Conservation (phyloP, 2,329 filamentous ascomycete genomes). For the Neonectria sp. region DNA sequence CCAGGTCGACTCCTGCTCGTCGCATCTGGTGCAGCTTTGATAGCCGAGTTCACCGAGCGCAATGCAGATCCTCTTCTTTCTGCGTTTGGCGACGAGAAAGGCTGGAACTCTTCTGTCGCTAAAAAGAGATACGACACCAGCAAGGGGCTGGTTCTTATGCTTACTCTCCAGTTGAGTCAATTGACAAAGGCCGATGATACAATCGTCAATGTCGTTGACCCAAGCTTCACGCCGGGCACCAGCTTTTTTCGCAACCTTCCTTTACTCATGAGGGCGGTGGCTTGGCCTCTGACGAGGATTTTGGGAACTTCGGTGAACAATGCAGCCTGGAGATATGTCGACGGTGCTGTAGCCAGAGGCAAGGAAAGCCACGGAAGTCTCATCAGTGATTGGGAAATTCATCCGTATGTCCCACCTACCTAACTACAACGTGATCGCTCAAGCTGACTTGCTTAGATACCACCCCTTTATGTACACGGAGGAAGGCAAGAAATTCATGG, state of each 20-base stretch:
- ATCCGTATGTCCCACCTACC: conserved; percentile 13
- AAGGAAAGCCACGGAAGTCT: conserved; percentile 31
- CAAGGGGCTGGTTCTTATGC: conserved; percentile 20
- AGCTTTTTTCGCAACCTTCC: conserved; percentile 17
- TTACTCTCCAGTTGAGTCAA: too few relatives aligned
- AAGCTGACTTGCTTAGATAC: too few relatives aligned
- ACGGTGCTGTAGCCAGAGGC: conserved; percentile 20
- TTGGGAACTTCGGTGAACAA: conserved; percentile 10
- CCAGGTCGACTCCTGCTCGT: conserved; percentile 29
- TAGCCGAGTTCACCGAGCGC: conserved; percentile 8
- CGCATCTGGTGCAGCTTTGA: conserved; percentile 16
- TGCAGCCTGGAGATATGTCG: conserved; percentile 31
- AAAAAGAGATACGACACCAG: conserved; percentile 20
- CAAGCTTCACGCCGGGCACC: conserved; percentile 17
- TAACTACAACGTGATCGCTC: too few relatives aligned
- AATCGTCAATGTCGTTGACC: conserved; percentile 30
- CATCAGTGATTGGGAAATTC: conserved; percentile 25
- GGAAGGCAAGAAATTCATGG: too few relatives aligned
- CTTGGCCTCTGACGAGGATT: conserved; percentile 19
- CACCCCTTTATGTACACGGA: too few relatives aligned
- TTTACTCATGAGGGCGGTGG: not conserved
- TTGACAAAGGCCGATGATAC: conserved; percentile 11
- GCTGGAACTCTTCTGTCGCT: conserved; percentile 10
- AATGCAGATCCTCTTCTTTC: not conserved
- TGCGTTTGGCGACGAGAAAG: conserved; percentile 5